Evolutionary conservation across 108 stramenopile genomes (phyloP).

Genomic region (Nitzschia palea): DNA sequence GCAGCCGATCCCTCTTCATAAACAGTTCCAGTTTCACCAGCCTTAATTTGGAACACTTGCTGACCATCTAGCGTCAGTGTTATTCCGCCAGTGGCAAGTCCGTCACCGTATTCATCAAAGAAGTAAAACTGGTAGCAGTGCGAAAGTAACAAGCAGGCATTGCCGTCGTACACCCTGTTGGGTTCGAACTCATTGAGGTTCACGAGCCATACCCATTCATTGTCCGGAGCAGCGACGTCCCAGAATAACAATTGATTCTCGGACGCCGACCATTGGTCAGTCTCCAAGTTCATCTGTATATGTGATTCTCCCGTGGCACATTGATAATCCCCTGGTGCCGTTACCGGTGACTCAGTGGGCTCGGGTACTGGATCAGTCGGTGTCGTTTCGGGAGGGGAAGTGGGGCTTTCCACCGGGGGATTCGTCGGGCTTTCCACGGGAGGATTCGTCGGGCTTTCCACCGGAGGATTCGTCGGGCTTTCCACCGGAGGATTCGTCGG

Average conservation of each 20-base stretch:
- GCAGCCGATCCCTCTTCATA: background rate
- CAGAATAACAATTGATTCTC: conserved; percentile 1
- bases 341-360: background rate
- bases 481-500: background rate
- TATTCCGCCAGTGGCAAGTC: background rate
- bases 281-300: background rate
- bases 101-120: conserved; percentile 1
- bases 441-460: background rate
- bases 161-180: conserved; percentile 1
- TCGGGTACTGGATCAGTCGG: conserved; percentile 1
- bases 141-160: background rate
- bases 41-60: background rate
- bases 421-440: background rate
- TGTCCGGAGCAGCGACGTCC: background rate
- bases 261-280: conserved; percentile 4
- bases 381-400: background rate
- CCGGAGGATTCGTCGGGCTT: conserved; percentile 8
- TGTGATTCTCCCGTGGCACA: background rate
- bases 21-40: background rate
- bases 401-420: background rate
- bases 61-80: conserved; percentile 2
- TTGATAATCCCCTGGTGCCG: background rate
- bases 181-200: background rate
- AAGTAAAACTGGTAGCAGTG: conserved; percentile 10
- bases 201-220: conserved; percentile 2